A percentile compares a stretch with the other conserved stretches of the same genome.
Conservation (phyloP, 1,139 yeast genomes). For the Blastobotrys ciferrii region DNA sequence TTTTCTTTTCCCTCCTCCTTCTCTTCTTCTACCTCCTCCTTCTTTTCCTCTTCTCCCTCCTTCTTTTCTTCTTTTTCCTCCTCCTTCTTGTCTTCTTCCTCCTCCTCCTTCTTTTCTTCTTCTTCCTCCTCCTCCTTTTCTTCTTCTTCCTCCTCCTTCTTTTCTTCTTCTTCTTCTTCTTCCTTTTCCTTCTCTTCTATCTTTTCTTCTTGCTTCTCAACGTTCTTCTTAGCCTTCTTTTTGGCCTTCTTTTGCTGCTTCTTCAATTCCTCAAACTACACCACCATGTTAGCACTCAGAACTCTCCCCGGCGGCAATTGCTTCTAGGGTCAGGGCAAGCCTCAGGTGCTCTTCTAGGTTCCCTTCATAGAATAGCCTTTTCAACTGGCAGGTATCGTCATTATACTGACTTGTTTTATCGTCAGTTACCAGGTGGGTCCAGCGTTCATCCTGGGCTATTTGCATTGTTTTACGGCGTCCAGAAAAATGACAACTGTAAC, state of each 20-base stretch:
- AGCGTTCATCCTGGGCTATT: too few relatives aligned
- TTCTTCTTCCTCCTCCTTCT: constrained; percentile 3
- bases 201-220: constrained; percentile 10
- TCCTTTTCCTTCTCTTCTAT: constrained; percentile 13
- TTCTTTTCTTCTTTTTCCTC: constrained; percentile 10
- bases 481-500: too few relatives aligned
- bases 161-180: constrained; percentile 14
- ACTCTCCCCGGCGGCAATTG: too few relatives aligned
- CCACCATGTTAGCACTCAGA: neutral
- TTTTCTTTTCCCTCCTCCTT: constrained; percentile 5
- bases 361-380: too few relatives aligned
- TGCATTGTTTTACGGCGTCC: too few relatives aligned
- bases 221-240: constrained; percentile 16
- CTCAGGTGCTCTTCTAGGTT: too few relatives aligned
- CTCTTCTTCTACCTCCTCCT: constrained; percentile 3
- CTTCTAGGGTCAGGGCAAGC: too few relatives aligned
- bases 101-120: constrained; percentile 14
- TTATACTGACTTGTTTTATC: too few relatives aligned
- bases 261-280: constrained; percentile 14
- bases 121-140: constrained; percentile 10
- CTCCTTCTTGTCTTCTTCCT: constrained; percentile 10
- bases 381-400: too few relatives aligned
- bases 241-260: constrained; percentile 19
- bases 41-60: constrained; percentile 5
- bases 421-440: too few relatives aligned